Base-by-base conservation (phyloP, 352 stramenopile species). In the Globisporangium carolinianum region DNA sequence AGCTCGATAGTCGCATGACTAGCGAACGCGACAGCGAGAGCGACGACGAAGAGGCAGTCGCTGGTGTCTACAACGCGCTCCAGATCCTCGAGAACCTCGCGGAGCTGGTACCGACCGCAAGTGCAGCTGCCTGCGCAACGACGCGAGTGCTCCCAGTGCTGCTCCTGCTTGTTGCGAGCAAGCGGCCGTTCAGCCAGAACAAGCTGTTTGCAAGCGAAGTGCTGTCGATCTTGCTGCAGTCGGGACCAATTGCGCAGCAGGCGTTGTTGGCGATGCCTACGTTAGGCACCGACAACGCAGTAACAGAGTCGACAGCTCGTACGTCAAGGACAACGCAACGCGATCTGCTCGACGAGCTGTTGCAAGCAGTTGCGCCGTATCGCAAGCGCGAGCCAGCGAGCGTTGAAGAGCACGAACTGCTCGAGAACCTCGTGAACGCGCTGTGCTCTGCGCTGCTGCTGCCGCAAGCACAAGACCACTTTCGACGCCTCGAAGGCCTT, bases 351-450 rank as follows among this genome's bases (percentile, higher is more conserved):
- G 95, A 98, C 67, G 69, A 81, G 14, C 66, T 98, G 7, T 69
- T 98, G 17, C 88, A 97, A 68, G 80, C 82, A 4, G 65, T 97
- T 47, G 89, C 89, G 15, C 67, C 73, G 43, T 98, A 95, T 71
- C 73, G 93, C 32, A 97, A 97, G 61, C 77, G 74, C 51, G 76
- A 97, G 53, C 88, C 93, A 1, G 50, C 48, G 24, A 75, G 47
- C 52, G 73, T 85, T 0, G 83, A 96, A 54, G 89, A 98, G 69
- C 84, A 97, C 55, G 95, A 98, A 67, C 85, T 94, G 15, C 73
- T 98, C 1, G 88, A 98, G 56, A 98, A 98, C 65, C 63, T 97
- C 14, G 92, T 97, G 63, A 84, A 96, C 62, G 58, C 75, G 41
- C 68, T 98, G 7, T 91, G 80, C 60, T 91, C 90, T 15, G 77